Base-by-base conservation (phyloP, 2,329 filamentous ascomycete species). In the Arthrobotrys sinensis region DNA sequence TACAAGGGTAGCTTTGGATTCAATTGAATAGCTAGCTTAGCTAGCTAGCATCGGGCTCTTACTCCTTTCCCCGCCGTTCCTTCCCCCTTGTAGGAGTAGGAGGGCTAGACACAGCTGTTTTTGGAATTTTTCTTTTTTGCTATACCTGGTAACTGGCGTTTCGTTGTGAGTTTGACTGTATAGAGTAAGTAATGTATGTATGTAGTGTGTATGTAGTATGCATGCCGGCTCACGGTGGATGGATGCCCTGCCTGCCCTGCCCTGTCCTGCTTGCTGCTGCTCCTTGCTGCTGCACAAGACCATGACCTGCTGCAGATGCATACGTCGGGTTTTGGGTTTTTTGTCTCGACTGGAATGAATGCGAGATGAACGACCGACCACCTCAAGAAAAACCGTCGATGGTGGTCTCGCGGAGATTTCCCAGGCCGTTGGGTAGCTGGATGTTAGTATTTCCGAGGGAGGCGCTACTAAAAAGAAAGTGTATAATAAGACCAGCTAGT, bases 261-360 rank as follows among this genome's bases (percentile, higher is more conserved):
- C n/a, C n/a, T 45, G 40, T 16, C 12, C 40, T 45, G 12, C 40
- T 16, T 45, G 40, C 11, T n/a, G 12, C 40, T 11, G 12, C 40
- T n/a, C n/a, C 40, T 16, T 45, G 40, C 11, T n/a, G 12, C 40
- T 11, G 12, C 40, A 45, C 40, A 45, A 45, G 36, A 38, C 8
- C 36, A 38, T 28, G 24, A 28, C 46, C 19, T 50, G 46, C 46
- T 28, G 19, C 21, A 53, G 24, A 34, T 48, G 48, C 48, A 52
- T 32, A 32, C 24, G 21, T 52, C 48, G 48, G 48, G 48, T 14
- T 32, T 52, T 14, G 5, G 21, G 14, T 38, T 57, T 57, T 50
- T 65, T n/a, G 32, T 65, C 62, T 65, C 62, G 62, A 65, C 62
- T 38, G 24, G 45, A 38, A 38, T 38, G 36, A 38, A 38, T 38